Percentiles rank a stretch among this genome's conserved stretches.
phyloP scores from a whole-genome alignment of 2,329 filamentous ascomycete genomes.

The Colletotrichum sp. region DNA sequence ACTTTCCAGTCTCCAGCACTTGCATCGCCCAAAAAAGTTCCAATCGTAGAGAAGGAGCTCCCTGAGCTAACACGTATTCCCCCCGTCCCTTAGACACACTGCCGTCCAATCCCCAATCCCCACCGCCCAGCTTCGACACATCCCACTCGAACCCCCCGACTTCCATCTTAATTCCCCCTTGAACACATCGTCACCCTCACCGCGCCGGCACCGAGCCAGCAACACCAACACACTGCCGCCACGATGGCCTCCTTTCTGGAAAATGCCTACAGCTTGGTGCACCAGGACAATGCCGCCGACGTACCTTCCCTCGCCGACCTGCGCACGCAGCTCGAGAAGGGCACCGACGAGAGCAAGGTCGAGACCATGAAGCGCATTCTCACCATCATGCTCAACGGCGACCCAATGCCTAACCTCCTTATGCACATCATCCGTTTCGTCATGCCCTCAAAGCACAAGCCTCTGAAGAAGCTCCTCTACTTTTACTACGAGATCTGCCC shows the following conservation, averaged over 20 bases:
- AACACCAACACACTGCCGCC: slow-evolving; percentile 31
- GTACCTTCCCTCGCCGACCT: slow-evolving; percentile 90
- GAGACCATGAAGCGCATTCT: slow-evolving; percentile 97
- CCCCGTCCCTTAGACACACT: slow-evolving; percentile 8
- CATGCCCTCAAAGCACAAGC: slow-evolving; percentile 97
- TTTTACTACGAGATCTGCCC: slow-evolving; percentile 99
- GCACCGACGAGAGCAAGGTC: slow-evolving; percentile 88
- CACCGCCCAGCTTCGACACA: slow-evolving; percentile 22
- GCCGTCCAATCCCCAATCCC: slow-evolving; percentile 18
- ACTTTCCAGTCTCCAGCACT: background rate
- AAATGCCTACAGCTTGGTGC: slow-evolving; percentile 93
- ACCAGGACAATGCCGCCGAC: slow-evolving; percentile 96
- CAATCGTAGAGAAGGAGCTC: background rate
- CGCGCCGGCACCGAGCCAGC: slow-evolving; percentile 25
- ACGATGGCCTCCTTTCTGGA: slow-evolving; percentile 95
- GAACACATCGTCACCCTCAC: slow-evolving; percentile 24
- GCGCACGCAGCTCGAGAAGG: slow-evolving; percentile 92
- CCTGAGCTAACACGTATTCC: slow-evolving; percentile 23
- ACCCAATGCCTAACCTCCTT: slow-evolving; percentile 91
- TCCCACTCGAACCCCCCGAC: slow-evolving; percentile 14
- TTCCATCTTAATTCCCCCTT: slow-evolving; percentile 2
- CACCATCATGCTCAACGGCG: slow-evolving; percentile 97
- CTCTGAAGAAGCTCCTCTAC: slow-evolving; percentile 96
- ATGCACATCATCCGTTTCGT: slow-evolving; percentile 99
- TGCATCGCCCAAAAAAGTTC: background rate